phyloP scores from a whole-genome alignment of 192 early-diverging fungal species.

The Phlyctochytrium bullatum region DNA sequence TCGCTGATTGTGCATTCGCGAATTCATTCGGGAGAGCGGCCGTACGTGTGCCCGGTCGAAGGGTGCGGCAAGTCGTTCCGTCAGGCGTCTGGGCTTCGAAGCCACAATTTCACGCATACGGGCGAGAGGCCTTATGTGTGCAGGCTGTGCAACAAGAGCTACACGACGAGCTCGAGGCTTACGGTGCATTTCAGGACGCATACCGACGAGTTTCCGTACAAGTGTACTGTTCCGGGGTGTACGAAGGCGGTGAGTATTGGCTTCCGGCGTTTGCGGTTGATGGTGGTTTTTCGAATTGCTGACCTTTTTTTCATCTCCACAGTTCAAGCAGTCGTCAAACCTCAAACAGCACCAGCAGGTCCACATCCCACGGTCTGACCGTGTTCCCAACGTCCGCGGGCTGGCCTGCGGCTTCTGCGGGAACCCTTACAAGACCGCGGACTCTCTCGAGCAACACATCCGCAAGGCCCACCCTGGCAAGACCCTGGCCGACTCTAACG shows the following conservation, averaged over 20 bases:
- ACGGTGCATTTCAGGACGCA: slow-evolving; percentile 24
- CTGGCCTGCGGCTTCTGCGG: slow-evolving; percentile 11
- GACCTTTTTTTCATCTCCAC: background rate
- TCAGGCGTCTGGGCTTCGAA: background rate
- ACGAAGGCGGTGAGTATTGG: background rate
- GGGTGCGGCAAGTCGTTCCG: slow-evolving; percentile 24
- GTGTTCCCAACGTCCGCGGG: background rate
- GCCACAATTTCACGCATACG: slow-evolving; percentile 27
- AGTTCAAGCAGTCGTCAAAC: slow-evolving; percentile 20
- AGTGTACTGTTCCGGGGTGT: slow-evolving; percentile 14
- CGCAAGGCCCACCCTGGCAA: slow-evolving; percentile 1
- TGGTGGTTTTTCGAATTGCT: background rate
- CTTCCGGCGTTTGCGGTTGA: background rate
- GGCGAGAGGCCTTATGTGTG: slow-evolving; percentile 26
- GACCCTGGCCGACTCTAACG: background rate
- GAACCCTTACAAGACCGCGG: slow-evolving; percentile 6
- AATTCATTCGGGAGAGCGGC: slow-evolving; percentile 20
- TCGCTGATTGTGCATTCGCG: slow-evolving; percentile 37
- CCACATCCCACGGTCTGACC: slow-evolving; percentile 11
- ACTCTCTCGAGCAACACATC: slow-evolving; percentile 5
- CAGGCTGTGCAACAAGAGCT: slow-evolving; percentile 22
- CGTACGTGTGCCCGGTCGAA: slow-evolving; percentile 21
- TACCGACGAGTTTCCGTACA: slow-evolving; percentile 24
- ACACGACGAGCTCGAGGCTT: slow-evolving; percentile 19
- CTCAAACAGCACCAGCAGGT: slow-evolving; percentile 19